Evolutionary conservation across 257 asterid genomes (phyloP).

Genomic region (Nyctanthes arbortristis): DNA sequence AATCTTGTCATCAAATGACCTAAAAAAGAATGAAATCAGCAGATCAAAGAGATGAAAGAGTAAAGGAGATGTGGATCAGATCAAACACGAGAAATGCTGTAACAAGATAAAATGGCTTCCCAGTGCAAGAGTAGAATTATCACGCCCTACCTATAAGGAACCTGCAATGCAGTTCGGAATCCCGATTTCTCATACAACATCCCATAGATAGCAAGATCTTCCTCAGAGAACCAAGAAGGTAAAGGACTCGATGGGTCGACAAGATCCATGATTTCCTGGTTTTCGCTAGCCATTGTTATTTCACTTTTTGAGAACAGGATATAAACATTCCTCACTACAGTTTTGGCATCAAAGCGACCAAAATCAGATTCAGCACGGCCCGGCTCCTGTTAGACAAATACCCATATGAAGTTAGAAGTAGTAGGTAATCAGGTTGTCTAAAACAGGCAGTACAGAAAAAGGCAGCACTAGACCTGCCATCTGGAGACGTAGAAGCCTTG

Average conservation of each 20-base stretch:
- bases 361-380: conserved; percentile 90
- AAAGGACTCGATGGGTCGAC: conserved; percentile 63
- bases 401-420: neutral
- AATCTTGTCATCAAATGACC: conserved; percentile 33
- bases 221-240: conserved; percentile 70
- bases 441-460: neutral
- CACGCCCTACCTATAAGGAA: conserved; percentile 64
- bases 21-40: conserved; percentile 10
- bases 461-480: conserved; percentile 50
- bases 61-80: neutral
- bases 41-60: neutral
- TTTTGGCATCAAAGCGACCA: conserved; percentile 68
- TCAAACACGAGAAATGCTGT: too few relatives aligned
- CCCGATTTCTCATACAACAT: conserved; percentile 70
- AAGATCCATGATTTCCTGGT: conserved; percentile 78
- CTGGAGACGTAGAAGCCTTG: conserved; percentile 76
- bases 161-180: conserved; percentile 61
- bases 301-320: conserved; percentile 68
- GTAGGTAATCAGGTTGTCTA: neutral
- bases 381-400: conserved; percentile 48
- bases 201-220: conserved; percentile 65
- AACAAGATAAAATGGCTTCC: too few relatives aligned
- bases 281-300: conserved; percentile 60
- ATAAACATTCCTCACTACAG: conserved; percentile 67
- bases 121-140: neutral